phyloP scores from a whole-genome alignment of 148 eudicot species.

The Heliamphora exappendiculata region DNA sequence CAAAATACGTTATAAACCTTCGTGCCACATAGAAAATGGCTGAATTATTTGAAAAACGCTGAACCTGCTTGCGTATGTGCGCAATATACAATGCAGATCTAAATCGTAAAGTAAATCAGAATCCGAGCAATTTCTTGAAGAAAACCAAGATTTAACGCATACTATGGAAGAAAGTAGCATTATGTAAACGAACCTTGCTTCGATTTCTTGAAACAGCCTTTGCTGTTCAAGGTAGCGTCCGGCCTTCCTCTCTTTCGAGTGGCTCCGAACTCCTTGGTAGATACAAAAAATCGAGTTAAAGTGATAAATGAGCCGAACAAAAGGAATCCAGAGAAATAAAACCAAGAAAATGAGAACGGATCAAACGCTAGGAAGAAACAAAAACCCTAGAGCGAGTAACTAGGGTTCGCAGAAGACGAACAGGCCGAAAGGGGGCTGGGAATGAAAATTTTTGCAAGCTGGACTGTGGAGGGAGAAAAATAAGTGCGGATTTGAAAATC shows the following conservation, averaged over 20 bases:
- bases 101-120: background rate
- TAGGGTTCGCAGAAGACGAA: background rate
- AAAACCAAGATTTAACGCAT: constrained; percentile 1
- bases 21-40: background rate
- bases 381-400: background rate
- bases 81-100: background rate
- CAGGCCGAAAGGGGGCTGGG: background rate
- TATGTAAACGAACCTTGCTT: constrained; percentile 38
- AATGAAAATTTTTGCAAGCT: background rate
- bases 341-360: background rate
- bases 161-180: background rate
- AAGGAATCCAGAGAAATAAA: background rate
- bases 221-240: constrained; percentile 40
- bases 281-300: background rate
- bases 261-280: constrained; percentile 54
- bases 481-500: constrained; percentile 15
- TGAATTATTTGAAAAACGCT: background rate
- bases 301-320: background rate
- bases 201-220: constrained; percentile 58
- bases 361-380: background rate
- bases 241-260: constrained; percentile 50
- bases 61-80: no score
- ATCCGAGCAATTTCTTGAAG: background rate
- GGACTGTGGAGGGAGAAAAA: background rate
- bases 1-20: background rate